phyloP scores from a whole-genome alignment of 768 basidiomycete genomes.

The Lactifluus rugatus region DNA sequence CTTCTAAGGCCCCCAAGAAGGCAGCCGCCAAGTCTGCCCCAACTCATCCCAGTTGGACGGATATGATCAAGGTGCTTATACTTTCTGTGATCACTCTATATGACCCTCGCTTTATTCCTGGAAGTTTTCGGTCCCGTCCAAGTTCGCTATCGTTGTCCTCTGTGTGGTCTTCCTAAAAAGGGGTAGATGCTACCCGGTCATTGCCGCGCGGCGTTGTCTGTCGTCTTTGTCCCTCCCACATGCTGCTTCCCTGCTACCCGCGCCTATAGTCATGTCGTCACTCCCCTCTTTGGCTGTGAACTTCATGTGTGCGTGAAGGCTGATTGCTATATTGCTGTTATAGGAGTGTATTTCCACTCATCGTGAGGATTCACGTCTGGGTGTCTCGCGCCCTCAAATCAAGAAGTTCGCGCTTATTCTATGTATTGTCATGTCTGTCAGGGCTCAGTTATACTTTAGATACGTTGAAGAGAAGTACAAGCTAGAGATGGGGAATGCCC shows the following conservation, averaged over 20 bases:
- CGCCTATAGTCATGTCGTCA: conserved; percentile 3
- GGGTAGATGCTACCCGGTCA: conserved; percentile 33
- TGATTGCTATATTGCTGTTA: conserved; percentile 18
- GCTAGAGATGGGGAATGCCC: conserved; percentile 68
- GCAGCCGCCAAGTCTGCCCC: conserved; percentile 30
- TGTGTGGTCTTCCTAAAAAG: conserved; percentile 27
- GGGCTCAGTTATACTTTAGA: conserved; percentile 32
- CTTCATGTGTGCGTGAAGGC: background rate
- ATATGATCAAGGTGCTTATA: conserved; percentile 69
- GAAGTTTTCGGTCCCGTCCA: conserved; percentile 12
- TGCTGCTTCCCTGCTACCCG: conserved; percentile 15
- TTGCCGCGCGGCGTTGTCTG: conserved; percentile 24
- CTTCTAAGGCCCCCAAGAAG: conserved; percentile 45
- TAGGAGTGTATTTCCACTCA: conserved; percentile 76
- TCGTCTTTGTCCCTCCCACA: conserved; percentile 18
- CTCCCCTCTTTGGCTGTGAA: conserved; percentile 5
- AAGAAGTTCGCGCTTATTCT: conserved; percentile 61
- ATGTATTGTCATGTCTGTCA: background rate
- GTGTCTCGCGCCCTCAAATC: conserved; percentile 85
- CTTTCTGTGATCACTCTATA: conserved; percentile 9
- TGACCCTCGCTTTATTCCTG: conserved; percentile 11
- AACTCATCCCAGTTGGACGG: conserved; percentile 53
- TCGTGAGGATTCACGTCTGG: conserved; percentile 67
- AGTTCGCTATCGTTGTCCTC: conserved; percentile 17
- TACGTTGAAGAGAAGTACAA: conserved; percentile 79